These are phyloP conservation scores for Ogataea zsoltii DNA, from an alignment of 805 yeast genomes.

Conservation along the genomic window DNA sequence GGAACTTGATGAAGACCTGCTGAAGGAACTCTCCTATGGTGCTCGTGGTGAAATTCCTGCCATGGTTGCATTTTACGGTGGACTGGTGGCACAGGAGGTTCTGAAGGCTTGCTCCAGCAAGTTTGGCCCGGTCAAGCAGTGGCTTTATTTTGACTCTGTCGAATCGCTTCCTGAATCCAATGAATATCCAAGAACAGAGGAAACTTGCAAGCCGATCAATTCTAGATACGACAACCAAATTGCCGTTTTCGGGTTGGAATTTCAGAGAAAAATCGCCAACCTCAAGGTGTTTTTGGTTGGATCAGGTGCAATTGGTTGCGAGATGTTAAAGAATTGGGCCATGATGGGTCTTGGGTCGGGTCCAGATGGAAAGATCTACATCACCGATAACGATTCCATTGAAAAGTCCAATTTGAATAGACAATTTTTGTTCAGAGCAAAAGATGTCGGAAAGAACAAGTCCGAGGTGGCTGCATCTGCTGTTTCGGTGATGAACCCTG, in stretches of 20 bases:
- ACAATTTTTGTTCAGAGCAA: conserved; percentile 92
- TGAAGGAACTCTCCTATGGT: conserved; percentile 76
- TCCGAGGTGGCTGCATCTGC: conserved; percentile 90
- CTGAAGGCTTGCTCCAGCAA: conserved; percentile 94
- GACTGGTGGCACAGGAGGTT: conserved; percentile 94
- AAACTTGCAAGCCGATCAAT: conserved; percentile 70
- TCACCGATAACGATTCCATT: conserved; percentile 93
- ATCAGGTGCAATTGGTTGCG: conserved; percentile 98
- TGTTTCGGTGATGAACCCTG: conserved; percentile 83
- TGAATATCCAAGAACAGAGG: conserved; percentile 61
- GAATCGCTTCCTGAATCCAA: conserved; percentile 78
- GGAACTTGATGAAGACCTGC: conserved; percentile 59
- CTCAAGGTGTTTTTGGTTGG: conserved; percentile 89
- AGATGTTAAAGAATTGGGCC: conserved; percentile 98
- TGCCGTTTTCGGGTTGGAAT: conserved; percentile 86
- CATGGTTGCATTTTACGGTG: conserved; percentile 86
- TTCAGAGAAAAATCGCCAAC: conserved; percentile 72
- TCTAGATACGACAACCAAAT: conserved; percentile 93
- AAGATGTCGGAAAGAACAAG: conserved; percentile 89
- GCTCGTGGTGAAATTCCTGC: conserved; percentile 93
- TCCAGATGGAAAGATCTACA: conserved; percentile 75
- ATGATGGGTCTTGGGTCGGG: conserved; percentile 94
- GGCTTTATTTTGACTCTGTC: conserved; percentile 88
- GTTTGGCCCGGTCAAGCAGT: conserved; percentile 90
- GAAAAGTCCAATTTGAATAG: conserved; percentile 96